phyloP scores from a whole-genome alignment of 2,329 filamentous ascomycete species.

The Nakataea oryzae region DNA sequence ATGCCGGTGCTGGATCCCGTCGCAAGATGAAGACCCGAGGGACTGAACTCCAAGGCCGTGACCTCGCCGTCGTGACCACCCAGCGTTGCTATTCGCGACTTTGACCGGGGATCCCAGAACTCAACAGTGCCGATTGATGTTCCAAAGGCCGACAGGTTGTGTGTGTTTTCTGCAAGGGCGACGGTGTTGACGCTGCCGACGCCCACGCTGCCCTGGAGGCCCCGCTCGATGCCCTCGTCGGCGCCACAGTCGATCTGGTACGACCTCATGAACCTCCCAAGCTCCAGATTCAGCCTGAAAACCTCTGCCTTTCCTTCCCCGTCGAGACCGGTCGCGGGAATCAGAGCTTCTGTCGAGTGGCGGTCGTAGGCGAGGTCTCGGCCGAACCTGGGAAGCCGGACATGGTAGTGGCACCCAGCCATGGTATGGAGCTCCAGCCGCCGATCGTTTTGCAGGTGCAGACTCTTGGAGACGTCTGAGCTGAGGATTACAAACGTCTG shows the following conservation, averaged over 20 bases:
- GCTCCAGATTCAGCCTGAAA: slow-evolving; percentile 82
- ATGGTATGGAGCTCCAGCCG: slow-evolving; percentile 89
- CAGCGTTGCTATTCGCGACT: slow-evolving; percentile 70
- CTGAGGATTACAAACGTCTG: slow-evolving; percentile 84
- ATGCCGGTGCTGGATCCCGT: slow-evolving; percentile 83
- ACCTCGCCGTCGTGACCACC: slow-evolving; percentile 61
- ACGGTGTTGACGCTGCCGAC: slow-evolving; percentile 81
- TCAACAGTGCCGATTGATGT: slow-evolving; percentile 93
- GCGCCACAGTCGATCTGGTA: slow-evolving; percentile 86
- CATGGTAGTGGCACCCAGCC: slow-evolving; percentile 75
- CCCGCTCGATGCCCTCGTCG: slow-evolving; percentile 63
- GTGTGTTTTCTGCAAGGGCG: slow-evolving; percentile 77
- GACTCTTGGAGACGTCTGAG: slow-evolving; percentile 83
- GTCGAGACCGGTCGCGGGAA: slow-evolving; percentile 83
- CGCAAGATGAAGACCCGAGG: slow-evolving; percentile 73
- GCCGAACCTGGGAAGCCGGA: slow-evolving; percentile 87
- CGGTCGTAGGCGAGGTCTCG: slow-evolving; percentile 80
- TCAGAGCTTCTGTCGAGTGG: slow-evolving; percentile 70
- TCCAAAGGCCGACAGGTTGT: slow-evolving; percentile 86
- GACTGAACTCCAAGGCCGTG: slow-evolving; percentile 78
- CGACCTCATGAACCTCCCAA: slow-evolving; percentile 87
- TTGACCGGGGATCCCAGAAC: slow-evolving; percentile 86
- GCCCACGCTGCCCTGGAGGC: slow-evolving; percentile 77
- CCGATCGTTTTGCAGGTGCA: slow-evolving; percentile 88
- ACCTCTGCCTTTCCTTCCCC: slow-evolving; percentile 81